Percentiles rank a stretch among this genome's conserved stretches.
phyloP scores from a whole-genome alignment of 257 asterid species.

The Capsicum chinense region DNA sequence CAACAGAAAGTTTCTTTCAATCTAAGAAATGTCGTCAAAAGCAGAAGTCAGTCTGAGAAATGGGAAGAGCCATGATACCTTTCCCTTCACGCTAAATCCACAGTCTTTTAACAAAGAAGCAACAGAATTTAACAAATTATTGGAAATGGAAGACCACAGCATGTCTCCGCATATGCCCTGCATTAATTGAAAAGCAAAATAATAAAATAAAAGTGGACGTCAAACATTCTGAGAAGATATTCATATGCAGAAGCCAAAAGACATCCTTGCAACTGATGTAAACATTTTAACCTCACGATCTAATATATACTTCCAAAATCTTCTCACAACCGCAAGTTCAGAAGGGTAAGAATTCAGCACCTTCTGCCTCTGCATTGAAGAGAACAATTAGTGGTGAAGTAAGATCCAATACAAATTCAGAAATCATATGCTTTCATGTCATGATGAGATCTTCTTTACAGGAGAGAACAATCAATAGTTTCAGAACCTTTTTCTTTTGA shows the following conservation, averaged over 20 bases:
- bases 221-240: slow-evolving; percentile 18
- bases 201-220: slow-evolving; percentile 33
- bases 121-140: slow-evolving; percentile 53
- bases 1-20: slow-evolving; percentile 19
- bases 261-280: slow-evolving; percentile 36
- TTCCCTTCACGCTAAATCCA: slow-evolving; percentile 73
- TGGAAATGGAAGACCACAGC: slow-evolving; percentile 86
- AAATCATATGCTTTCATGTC: background rate
- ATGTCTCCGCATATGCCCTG: slow-evolving; percentile 70
- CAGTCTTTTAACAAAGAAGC: slow-evolving; percentile 67
- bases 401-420: background rate
- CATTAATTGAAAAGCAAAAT: background rate
- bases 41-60: background rate
- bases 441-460: background rate
- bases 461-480: slow-evolving; percentile 13
- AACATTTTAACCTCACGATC: slow-evolving; percentile 65
- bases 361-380: slow-evolving; percentile 72
- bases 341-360: slow-evolving; percentile 73
- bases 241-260: slow-evolving; percentile 33
- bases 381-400: slow-evolving; percentile 23
- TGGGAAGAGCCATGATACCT: slow-evolving; percentile 53
- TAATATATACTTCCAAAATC: slow-evolving; percentile 88
- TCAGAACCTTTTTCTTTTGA: slow-evolving; percentile 17
- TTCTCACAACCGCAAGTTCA: slow-evolving; percentile 74
- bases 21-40: background rate